Evolutionary conservation across 805 yeast genomes (phyloP).

Genomic region (Barnettozyma populi): DNA sequence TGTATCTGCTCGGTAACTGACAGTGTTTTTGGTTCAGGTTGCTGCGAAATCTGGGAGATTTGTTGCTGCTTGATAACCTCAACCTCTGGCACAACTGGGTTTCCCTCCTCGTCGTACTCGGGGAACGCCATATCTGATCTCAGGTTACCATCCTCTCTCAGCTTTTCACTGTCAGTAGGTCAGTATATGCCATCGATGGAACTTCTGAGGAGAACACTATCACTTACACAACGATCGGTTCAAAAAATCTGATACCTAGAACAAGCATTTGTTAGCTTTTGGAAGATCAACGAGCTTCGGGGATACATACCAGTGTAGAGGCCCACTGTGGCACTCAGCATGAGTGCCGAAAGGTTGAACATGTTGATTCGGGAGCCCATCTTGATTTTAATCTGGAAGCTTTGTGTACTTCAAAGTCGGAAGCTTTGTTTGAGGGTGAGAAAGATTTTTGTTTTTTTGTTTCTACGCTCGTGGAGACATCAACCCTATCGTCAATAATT

Average conservation of each 20-base stretch:
- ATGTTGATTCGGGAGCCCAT: constrained; percentile 25
- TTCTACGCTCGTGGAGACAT: background rate
- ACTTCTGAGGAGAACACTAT: background rate
- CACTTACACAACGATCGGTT: constrained; percentile 64
- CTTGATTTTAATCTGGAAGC: background rate
- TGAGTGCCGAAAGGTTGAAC: constrained; percentile 23
- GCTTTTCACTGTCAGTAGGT: constrained; percentile 41
- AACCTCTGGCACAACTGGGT: constrained; percentile 24
- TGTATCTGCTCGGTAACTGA: constrained; percentile 3
- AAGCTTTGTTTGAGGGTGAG: background rate
- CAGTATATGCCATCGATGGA: constrained; percentile 3
- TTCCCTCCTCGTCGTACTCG: constrained; percentile 43
- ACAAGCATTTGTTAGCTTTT: background rate
- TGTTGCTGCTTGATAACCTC: constrained; percentile 7
- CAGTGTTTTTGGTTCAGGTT: background rate
- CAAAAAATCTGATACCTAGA: constrained; percentile 59
- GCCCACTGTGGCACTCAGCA: constrained; percentile 32
- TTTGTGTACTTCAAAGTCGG: background rate
- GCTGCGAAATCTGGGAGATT: background rate
- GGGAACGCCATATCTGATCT: constrained; percentile 57
- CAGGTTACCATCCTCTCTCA: constrained; percentile 59
- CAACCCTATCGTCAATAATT: background rate
- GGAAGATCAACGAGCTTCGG: background rate
- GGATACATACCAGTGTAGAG: constrained; percentile 35
- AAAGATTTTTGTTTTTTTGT: no score